Evolutionary conservation across 257 asterid species (phyloP).

Genomic region (Nicotiana knightiana): DNA sequence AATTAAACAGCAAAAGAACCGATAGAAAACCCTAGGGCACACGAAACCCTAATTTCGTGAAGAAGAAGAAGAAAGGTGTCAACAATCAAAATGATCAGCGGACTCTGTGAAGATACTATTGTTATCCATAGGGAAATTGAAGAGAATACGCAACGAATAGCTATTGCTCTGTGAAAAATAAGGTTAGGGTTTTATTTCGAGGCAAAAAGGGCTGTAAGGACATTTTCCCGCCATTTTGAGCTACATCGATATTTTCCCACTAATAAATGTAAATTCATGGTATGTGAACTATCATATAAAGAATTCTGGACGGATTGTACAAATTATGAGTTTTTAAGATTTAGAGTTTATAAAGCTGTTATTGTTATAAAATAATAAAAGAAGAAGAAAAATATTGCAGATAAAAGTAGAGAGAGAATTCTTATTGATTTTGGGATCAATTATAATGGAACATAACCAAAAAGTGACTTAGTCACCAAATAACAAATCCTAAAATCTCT

Average conservation of each 20-base stretch:
- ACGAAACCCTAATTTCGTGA: neutral
- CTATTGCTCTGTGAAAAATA: neutral
- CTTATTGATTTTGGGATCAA: too few species aligned
- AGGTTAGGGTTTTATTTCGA: slow-evolving; percentile 22
- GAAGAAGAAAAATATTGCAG: too few species aligned
- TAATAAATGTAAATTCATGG: too few species aligned
- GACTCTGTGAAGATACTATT: neutral
- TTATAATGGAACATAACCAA: too few species aligned
- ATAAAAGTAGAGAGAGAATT: too few species aligned
- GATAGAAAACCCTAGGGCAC: neutral
- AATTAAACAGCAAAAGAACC: neutral
- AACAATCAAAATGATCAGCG: neutral
- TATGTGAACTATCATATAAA: too few species aligned
- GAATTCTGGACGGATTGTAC: too few species aligned
- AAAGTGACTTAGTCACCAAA: too few species aligned
- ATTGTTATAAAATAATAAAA: too few species aligned
- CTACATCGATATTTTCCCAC: neutral
- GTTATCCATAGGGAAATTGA: neutral
- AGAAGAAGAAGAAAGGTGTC: neutral
- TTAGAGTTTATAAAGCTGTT: too few species aligned
- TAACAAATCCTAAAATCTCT: too few species aligned
- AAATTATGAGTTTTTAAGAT: too few species aligned
- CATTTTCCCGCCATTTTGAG: slow-evolving; percentile 47
- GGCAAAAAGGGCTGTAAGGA: slow-evolving; percentile 10
- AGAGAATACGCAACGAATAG: neutral